Base-by-base conservation (phyloP, 352 stramenopile genomes). In the Peronospora destructor region DNA sequence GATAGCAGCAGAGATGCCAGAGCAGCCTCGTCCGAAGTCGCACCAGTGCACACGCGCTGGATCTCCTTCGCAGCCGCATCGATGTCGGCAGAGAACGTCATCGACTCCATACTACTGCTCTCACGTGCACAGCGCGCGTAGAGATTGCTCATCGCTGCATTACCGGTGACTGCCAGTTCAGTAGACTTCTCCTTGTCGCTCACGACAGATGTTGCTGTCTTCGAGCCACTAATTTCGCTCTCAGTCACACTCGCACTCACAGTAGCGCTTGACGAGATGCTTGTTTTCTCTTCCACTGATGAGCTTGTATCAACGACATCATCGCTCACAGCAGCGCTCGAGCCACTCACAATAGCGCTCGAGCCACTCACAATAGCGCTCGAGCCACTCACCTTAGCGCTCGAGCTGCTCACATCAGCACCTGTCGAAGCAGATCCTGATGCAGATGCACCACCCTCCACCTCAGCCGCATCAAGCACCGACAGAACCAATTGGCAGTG, bases 1-100 rank as follows among this genome's bases (percentile, higher is more conserved):
- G 48, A 57, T 38, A 63, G 14, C 6, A 67, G 51, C 6, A 67
- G 42, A 2, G 53, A 48, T 25, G 44, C 48, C 34, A 67, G 45
- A 9, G 44, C 29, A 32, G 41, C 37, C 48, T 66, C 58, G 16
- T 30, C 58, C 16, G 51, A 19, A 7, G 14, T 26, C 3, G 30
- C 25, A 35, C 43, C 47, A 7, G 47, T 48, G 43, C 43, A 58
- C 13, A 35, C 35, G 8, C 19, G 11, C 1, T 74, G 45, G 44
- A 81, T 76, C 52, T 82, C 64, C 13, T 85, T 46, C 11, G 52
- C 65, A 26, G 56, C 54, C 7, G 51, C 53, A 35, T 85, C 66
- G 33, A 81, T 71, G 13, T 64, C 58, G 1, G 45, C 46, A 29
- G 56, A 64, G 32, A 62, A 61, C 43, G 51, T 35, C 29, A 69